These are phyloP conservation scores for Pichia heedii DNA, from an alignment of 805 yeast species.

Conservation along the genomic window DNA sequence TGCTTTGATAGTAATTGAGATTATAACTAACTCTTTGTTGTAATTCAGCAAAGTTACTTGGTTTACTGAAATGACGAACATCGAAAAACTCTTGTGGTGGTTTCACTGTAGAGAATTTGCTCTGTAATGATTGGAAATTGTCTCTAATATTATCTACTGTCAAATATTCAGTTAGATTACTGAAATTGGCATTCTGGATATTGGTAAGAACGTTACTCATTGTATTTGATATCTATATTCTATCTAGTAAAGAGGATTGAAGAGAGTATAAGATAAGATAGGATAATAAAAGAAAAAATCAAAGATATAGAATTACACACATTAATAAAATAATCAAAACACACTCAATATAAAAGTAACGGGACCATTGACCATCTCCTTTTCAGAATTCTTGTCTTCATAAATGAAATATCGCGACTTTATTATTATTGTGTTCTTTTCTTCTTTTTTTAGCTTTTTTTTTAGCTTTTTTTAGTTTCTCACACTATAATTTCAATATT, in stretches of 20 bases:
- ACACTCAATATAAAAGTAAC: no score
- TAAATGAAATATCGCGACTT: no score
- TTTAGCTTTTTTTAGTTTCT: not conserved
- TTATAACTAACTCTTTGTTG: constrained; percentile 86
- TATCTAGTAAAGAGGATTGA: not conserved
- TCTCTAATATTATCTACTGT: constrained; percentile 41
- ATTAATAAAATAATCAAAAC: no score
- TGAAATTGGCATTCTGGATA: constrained; percentile 8
- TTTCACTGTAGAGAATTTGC: constrained; percentile 60
- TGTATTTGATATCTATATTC: not conserved
- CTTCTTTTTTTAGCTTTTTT: no score
- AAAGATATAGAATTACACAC: not conserved
- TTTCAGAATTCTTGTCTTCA: no score
- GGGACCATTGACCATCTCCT: no score
- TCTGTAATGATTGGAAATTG: constrained; percentile 41
- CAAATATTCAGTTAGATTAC: constrained; percentile 36
- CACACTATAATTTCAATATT: constrained; percentile 8
- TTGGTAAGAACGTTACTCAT: constrained; percentile 8
- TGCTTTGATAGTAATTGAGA: constrained; percentile 77
- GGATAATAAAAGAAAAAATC: not conserved
- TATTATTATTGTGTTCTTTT: no score
- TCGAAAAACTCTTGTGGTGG: constrained; percentile 95
- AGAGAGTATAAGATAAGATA: no score
- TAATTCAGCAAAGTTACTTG: constrained; percentile 78
- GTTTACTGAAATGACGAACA: constrained; percentile 80